phyloP scores from a whole-genome alignment of 345 rosid species.

The Salix dunnii region DNA sequence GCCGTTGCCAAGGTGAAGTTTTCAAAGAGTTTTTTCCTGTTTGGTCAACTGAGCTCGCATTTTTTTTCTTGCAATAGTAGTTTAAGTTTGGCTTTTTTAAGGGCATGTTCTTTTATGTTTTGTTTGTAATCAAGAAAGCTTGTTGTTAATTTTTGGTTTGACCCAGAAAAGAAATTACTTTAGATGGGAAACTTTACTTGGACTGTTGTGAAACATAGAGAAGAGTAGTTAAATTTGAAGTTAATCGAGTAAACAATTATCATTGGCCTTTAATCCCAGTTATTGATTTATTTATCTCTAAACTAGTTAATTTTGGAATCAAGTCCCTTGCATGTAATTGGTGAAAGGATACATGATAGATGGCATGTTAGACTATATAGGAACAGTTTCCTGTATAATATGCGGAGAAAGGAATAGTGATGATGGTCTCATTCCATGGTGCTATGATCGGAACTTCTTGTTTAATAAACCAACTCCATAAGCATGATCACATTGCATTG shows the following conservation, averaged over 20 bases:
- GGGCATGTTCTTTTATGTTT: background rate
- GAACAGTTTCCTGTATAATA: background rate
- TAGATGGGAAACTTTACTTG: background rate
- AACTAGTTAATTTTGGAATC: background rate
- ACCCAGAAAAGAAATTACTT: background rate
- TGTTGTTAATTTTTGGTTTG: background rate
- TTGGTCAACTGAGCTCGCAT: background rate
- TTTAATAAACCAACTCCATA: background rate
- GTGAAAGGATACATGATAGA: background rate
- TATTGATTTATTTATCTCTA: background rate
- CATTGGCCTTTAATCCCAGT: background rate
- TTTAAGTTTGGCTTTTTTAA: background rate
- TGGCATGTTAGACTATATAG: background rate
- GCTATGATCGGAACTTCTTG: background rate
- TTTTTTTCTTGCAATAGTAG: background rate
- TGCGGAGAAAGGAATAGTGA: background rate
- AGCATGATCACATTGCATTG: background rate
- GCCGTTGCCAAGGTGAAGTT: conserved; percentile 52
- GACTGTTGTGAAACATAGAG: background rate
- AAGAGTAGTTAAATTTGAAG: background rate
- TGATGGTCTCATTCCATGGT: background rate
- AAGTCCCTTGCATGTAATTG: background rate
- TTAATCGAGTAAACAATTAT: background rate
- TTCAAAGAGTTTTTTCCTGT: background rate
- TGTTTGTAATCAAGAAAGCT: background rate